Base-by-base conservation (phyloP, 768 basidiomycete species). In the Dendrothele bispora region DNA sequence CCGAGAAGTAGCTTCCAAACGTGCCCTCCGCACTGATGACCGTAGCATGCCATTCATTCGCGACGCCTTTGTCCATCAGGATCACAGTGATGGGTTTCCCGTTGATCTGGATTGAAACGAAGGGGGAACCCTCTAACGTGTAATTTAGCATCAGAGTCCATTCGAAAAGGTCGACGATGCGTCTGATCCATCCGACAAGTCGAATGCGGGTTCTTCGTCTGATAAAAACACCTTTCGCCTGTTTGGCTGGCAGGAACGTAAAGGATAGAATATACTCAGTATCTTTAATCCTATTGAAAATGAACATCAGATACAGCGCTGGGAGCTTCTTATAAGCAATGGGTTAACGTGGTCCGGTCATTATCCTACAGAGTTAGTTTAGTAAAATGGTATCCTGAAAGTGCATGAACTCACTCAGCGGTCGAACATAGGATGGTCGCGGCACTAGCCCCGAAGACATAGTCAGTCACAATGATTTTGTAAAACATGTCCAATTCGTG, bases 31-130 rank as follows among this genome's bases (percentile, higher is more conserved):
- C 60, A 27, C 62, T 49, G 39, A 81, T 65, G 15, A 72, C 52
- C 11, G 79, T 77, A 3, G 75, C 74, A 61, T 78, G 76, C 71
- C 76, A 76, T 28, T 61, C 65, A 39, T 66, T 68, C 3, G 78
- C 77, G 6, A 73, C 72, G 15, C 53, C 53, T 43, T 78, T 77
- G 56, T 79, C 78, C 56, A 76, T 51, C 12, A 73, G 39, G 3
- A 73, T 39, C 4, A 68, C 58, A 2, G 66, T 67, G 10, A 73
- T 50, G 7, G 48, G 51, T 12, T 50, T 60, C 8, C 41, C 45
- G 7, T 60, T 65, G 26, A 59, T 41, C 4, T 57, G 59, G 15
- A 77, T 65, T 4, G 64, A 54, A 11, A 74, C 52, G 39, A 69
- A 65, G 30, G 66, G 64, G 20, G 58, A 57, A 5, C 68, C 69